phyloP scores from a whole-genome alignment of 2,329 filamentous ascomycete genomes.

The Magnaporthiopsis rhizophila region DNA sequence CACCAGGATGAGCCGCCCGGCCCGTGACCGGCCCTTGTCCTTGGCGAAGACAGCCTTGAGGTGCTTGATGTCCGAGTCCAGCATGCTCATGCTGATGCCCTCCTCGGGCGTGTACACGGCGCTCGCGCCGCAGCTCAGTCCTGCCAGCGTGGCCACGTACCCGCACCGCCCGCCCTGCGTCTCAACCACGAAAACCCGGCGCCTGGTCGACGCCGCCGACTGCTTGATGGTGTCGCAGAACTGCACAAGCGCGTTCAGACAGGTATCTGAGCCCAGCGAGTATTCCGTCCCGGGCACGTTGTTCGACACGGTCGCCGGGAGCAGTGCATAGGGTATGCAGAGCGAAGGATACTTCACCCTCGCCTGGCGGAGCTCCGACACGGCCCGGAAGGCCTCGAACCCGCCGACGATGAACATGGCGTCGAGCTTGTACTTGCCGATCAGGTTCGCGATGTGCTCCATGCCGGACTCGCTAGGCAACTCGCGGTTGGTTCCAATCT shows the following conservation, averaged over 20 bases:
- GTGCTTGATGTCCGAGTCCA: conserved; percentile 82
- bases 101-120: conserved; percentile 97
- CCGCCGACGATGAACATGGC: conserved; percentile 88
- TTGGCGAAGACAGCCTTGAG: conserved; percentile 76
- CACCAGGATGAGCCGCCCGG: conserved; percentile 89
- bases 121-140: conserved; percentile 82
- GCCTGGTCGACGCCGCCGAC: conserved; percentile 85
- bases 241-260: conserved; percentile 85
- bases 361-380: conserved; percentile 79
- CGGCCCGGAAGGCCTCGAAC: conserved; percentile 91
- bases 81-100: conserved; percentile 88
- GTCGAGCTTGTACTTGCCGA: conserved; percentile 82
- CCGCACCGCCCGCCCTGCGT: conserved; percentile 93
- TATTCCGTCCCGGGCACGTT: conserved; percentile 98
- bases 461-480: conserved; percentile 81
- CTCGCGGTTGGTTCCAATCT: conserved; percentile 95
- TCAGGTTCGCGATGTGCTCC: conserved; percentile 71
- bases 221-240: conserved; percentile 98
- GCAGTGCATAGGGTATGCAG: conserved; percentile 82
- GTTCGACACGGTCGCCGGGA: conserved; percentile 97
- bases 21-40: conserved; percentile 81
- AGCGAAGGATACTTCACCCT: conserved; percentile 72
- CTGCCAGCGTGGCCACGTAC: conserved; percentile 85
- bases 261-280: conserved; percentile 92
- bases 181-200: conserved; percentile 94